A percentile compares a stretch with the other conserved stretches of the same genome.
These are phyloP conservation scores for Zanthoxylum bungeanum DNA, from an alignment of 345 rosid genomes.

Conservation along the genomic window DNA sequence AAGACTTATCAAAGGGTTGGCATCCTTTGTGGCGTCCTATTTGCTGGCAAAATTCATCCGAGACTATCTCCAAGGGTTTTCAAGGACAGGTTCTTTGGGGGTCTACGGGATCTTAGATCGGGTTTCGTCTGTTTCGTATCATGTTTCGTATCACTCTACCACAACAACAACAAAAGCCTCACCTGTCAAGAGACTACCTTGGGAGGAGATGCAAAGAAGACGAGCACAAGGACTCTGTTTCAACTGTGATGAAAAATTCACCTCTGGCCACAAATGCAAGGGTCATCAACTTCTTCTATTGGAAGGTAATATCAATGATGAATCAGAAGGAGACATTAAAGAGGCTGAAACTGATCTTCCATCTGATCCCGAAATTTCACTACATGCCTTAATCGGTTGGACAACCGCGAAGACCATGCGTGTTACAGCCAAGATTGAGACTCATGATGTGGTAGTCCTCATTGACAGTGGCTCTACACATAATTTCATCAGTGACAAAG, in stretches of 20 bases:
- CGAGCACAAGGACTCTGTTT: not conserved
- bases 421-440: not conserved
- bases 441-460: not conserved
- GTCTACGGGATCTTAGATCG: too few species aligned
- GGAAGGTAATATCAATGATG: not conserved
- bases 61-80: too few species aligned
- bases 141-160: not conserved
- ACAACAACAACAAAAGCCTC: not conserved
- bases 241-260: too few species aligned
- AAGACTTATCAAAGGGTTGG: too few species aligned
- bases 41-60: too few species aligned
- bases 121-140: too few species aligned
- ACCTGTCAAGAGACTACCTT: too few species aligned
- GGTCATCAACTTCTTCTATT: not conserved
- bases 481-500: not conserved
- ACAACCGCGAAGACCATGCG: not conserved
- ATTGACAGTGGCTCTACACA: not conserved
- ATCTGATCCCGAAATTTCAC: not conserved
- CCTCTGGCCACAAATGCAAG: not conserved
- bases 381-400: not conserved
- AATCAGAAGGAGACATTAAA: not conserved
- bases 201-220: not conserved
- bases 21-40: too few species aligned
- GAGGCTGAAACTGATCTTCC: not conserved
- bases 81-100: too few species aligned